Conservation (phyloP, 2,329 filamentous ascomycete species). For the Ophiostoma australiae region DNA sequence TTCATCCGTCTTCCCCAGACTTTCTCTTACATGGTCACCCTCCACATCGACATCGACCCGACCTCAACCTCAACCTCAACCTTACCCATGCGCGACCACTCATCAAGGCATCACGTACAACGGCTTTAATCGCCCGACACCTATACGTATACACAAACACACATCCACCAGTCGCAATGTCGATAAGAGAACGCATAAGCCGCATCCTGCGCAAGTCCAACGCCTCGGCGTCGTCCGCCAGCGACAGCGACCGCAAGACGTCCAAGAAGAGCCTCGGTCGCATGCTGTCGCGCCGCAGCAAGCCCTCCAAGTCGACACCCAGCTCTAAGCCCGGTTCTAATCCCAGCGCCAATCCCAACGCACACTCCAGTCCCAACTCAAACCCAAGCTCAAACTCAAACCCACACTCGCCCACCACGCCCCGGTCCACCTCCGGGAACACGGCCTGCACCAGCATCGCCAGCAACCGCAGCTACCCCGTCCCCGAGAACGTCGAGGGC, state of each 20-base stretch:
- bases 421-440: not conserved
- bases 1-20: not conserved
- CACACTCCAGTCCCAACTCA: not conserved
- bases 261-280: slow-evolving; percentile 12
- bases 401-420: not conserved
- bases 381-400: no score
- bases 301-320: slow-evolving; percentile 10
- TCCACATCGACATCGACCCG: no score
- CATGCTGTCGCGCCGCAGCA: slow-evolving; percentile 24
- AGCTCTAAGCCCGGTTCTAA: slow-evolving; percentile 17
- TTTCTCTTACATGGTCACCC: not conserved
- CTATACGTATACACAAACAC: no score
- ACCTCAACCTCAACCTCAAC: no score
- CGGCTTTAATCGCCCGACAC: not conserved
- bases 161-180: slow-evolving; percentile 23
- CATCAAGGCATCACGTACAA: not conserved
- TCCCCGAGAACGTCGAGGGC: not conserved
- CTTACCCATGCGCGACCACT: not conserved
- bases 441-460: not conserved
- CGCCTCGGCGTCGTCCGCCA: slow-evolving; percentile 13
- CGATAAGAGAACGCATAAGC: slow-evolving; percentile 27
- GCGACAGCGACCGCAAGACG: slow-evolving; percentile 17
- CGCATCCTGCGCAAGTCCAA: slow-evolving; percentile 25
- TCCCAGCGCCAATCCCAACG: not conserved
- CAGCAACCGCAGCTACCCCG: not conserved